phyloP scores from a whole-genome alignment of 257 asterid species.

The Cinchona pubescens region DNA sequence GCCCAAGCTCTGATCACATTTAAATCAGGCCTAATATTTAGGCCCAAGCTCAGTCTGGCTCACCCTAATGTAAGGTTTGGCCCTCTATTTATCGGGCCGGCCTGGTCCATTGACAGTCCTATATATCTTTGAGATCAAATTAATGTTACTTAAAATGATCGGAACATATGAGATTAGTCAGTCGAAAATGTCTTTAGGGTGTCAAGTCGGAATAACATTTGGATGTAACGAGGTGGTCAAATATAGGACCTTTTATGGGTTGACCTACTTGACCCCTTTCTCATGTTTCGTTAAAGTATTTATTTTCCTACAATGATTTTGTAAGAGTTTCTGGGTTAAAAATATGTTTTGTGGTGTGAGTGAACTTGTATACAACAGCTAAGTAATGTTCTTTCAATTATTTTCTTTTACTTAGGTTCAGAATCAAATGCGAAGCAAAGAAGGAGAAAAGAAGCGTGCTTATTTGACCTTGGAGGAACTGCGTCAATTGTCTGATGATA shows the following conservation, averaged over 20 bases:
- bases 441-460: constrained; percentile 87
- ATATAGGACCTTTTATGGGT: neutral
- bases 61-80: too few relatives aligned
- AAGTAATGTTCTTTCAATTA: neutral
- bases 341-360: neutral
- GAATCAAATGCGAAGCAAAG: constrained; percentile 77
- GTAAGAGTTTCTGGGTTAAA: neutral
- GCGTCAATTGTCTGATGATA: constrained; percentile 63
- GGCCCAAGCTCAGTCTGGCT: too few relatives aligned
- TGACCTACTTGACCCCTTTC: too few relatives aligned
- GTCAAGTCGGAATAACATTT: neutral
- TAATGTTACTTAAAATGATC: neutral
- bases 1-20: too few relatives aligned
- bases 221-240: neutral
- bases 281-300: neutral
- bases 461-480: constrained; percentile 91
- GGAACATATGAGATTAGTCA: neutral
- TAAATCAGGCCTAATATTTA: too few relatives aligned
- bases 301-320: neutral
- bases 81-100: too few relatives aligned
- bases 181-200: neutral
- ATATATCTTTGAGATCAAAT: neutral
- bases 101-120: too few relatives aligned
- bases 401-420: constrained; percentile 50
- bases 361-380: neutral